Base-by-base conservation (phyloP, 768 basidiomycete species). In the Brasilioporus rufonigricans region DNA sequence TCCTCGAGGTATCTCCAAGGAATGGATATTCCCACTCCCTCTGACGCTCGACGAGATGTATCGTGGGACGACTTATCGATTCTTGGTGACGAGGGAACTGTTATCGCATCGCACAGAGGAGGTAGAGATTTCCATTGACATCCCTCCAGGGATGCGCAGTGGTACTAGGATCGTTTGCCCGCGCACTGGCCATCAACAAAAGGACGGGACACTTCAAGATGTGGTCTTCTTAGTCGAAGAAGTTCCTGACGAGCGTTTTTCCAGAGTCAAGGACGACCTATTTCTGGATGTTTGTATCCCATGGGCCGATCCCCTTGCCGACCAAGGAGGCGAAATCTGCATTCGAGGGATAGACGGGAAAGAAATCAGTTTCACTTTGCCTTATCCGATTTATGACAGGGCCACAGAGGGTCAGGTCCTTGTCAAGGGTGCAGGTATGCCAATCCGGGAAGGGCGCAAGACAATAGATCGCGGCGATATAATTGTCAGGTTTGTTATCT, bases 401-500 rank as follows among this genome's bases (percentile, higher is more conserved):
- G 71, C 70, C 5, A 70, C 80, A 50, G 77, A 75, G 48, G 84
- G 83, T 16, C 75, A 78, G 55, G 67, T 76, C 40, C 71, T 77
- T 38, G 71, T 85, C 50, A 74, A 74, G 62, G 84, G 82, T 39
- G 83, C 80, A 50, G 87, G 87, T n/a, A 89, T 89, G 87, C 85
- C 85, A 38, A 73, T 84, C 43, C 71, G 80, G 52, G 74, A 79
- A n/a, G 71, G 77, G 29, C 78, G 81, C 11, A 71, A 74, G 61
- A 71, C 80, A 11, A 66, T 80, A 49, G 83, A 83, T 33, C 76
- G 80, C 61, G 85, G 86, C 18, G 83, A 85, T 62, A 71, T 89
- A 62, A 72, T 87, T 55, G 74, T 89, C 52, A 80, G 78, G 86
- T 87, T 50, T 48, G 59, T 64, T 33, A 27, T 52, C 39, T 48